Evolutionary conservation across 352 stramenopile genomes (phyloP), one percentile per base, ranked within the genome.

Genomic region (Phytophthora multivora): DNA sequence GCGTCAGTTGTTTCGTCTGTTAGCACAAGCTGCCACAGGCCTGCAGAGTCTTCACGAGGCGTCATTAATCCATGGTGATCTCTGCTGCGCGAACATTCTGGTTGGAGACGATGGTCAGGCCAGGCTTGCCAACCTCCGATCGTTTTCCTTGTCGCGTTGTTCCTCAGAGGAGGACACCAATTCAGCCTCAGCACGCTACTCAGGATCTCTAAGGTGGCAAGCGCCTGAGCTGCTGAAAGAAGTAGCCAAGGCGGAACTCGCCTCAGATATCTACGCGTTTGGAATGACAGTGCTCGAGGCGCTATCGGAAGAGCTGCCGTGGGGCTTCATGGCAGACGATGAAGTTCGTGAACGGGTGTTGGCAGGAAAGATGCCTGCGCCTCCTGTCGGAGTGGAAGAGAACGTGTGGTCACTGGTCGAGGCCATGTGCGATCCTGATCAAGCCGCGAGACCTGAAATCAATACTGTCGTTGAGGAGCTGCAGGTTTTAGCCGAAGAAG

Each of bases 251-350:
- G 59, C 33, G 13, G 58, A 68, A 10, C 51, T 77, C 13, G 73
- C 77, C 1, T 72, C 71, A 9, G 83, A 92, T 41, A 72, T 92
- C 19, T 92, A 87, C 52, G 71, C 79, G 6, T 77, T 92, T 48
- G 83, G 77, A 26, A 86, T 92, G 75, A 87, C 75, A 15, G 50
- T 89, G 12, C 18, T 89, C 33, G 83, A 92, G 54, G 83, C 80
- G 0, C 28, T 87, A 8, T 73, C 74, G 4, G 75, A 80, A 13
- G 80, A 90, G 21, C 43, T 89, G n/a, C 83, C 83, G 1, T 90
- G 75, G 75, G 80, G 80, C 0, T 81, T 83, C 51, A 42, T 82
- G 21, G 57, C 69, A 10, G 80, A 92, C 40, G 48, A 71, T 0
- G 51, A 75, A 18, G 66, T 90, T 19, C 74, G 73, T 9, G 56